Conservation (phyloP, 2,329 filamentous ascomycete species). For the Zymoseptoria ardabiliae region DNA sequence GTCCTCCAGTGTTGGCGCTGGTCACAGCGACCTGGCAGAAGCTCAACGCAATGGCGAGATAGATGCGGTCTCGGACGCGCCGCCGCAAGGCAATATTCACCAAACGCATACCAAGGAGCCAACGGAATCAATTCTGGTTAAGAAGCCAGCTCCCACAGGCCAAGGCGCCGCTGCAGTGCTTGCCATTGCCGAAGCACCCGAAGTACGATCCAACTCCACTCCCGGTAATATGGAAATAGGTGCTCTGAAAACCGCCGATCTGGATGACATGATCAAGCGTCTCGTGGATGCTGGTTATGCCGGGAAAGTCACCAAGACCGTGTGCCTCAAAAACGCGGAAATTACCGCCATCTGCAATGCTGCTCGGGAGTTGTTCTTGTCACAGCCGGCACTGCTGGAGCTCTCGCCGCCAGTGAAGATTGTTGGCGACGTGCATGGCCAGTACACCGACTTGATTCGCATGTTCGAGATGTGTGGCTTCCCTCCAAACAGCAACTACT, state of each 20-base stretch:
- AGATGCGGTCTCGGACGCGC: slow-evolving; percentile 86
- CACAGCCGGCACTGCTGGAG: slow-evolving; percentile 85
- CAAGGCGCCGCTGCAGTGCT: slow-evolving; percentile 25
- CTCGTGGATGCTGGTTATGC: slow-evolving; percentile 91
- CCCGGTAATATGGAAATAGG: slow-evolving; percentile 70
- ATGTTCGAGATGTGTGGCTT: slow-evolving; percentile 99
- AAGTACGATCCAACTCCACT: slow-evolving; percentile 28
- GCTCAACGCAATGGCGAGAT: slow-evolving; percentile 86
- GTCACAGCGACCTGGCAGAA: slow-evolving; percentile 69
- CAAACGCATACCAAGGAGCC: slow-evolving; percentile 57
- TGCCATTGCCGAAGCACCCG: slow-evolving; percentile 14
- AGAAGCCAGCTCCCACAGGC: slow-evolving; percentile 40
- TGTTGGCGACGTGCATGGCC: slow-evolving; percentile 91
- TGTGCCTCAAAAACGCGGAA: slow-evolving; percentile 95
- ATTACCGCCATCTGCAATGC: slow-evolving; percentile 89
- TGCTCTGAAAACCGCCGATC: slow-evolving; percentile 83
- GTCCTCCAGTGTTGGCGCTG: slow-evolving; percentile 63
- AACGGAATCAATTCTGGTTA: slow-evolving; percentile 83
- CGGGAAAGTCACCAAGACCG: slow-evolving; percentile 94
- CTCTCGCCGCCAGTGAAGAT: slow-evolving; percentile 94
- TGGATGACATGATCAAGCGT: slow-evolving; percentile 95
- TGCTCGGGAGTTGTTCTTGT: slow-evolving; percentile 80
- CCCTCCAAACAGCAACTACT: slow-evolving; percentile 81
- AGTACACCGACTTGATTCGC: slow-evolving; percentile 91
- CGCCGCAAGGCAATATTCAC: slow-evolving; percentile 57